These are phyloP conservation scores for Madurella fahalii DNA, from an alignment of 2,329 filamentous ascomycete species.

Conservation along the genomic window DNA sequence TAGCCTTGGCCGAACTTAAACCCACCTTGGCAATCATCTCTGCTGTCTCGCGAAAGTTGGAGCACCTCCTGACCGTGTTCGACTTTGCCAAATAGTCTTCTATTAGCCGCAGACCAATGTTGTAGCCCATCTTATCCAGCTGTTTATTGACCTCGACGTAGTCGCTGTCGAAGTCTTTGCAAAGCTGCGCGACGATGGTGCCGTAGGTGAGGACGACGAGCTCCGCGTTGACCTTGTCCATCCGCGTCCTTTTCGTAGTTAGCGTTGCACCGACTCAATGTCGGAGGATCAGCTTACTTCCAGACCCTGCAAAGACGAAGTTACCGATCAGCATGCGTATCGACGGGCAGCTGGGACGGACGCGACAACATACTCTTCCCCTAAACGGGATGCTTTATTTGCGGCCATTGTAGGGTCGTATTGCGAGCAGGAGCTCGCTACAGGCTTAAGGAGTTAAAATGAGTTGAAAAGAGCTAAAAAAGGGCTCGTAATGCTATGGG, in stretches of 20 bases:
- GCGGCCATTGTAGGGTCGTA: conserved; percentile 46
- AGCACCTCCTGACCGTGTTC: conserved; percentile 80
- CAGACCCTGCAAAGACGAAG: conserved; percentile 61
- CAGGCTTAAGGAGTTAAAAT: not conserved
- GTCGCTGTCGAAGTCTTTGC: conserved; percentile 92
- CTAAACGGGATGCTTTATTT: conserved; percentile 57
- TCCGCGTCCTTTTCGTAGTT: conserved; percentile 66
- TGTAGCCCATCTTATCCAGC: conserved; percentile 98
- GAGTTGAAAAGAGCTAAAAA: not conserved
- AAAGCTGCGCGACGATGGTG: conserved; percentile 93
- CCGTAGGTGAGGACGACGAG: conserved; percentile 96
- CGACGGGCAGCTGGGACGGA: not conserved
- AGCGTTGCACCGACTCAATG: conserved; percentile 23
- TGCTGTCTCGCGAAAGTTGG: conserved; percentile 91
- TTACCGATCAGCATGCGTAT: conserved; percentile 6
- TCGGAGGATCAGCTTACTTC: conserved; percentile 59
- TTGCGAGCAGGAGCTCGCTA: not conserved
- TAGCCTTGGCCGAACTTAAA: not conserved
- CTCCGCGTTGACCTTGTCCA: conserved; percentile 98
- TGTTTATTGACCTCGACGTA: conserved; percentile 97
- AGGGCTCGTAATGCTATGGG: not conserved
- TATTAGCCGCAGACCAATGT: conserved; percentile 91
- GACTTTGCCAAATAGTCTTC: conserved; percentile 98
- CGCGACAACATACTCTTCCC: conserved; percentile 49
- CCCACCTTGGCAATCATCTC: conserved; percentile 90